Conservation (phyloP, 768 basidiomycete genomes). For the Polyporus arcularius region DNA sequence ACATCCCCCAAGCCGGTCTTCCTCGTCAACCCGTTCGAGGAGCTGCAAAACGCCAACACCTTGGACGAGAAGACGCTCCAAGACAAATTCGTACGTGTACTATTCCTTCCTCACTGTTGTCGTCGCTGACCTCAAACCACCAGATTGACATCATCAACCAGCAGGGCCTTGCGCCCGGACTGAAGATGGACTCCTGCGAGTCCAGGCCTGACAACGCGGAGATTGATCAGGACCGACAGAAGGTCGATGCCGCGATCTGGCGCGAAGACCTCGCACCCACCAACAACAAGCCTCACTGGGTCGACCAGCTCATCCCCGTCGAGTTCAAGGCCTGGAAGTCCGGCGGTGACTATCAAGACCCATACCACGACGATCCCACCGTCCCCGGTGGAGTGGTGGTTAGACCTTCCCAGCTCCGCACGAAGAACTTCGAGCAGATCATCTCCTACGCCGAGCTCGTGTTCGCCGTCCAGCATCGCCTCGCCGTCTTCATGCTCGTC, state of each 20-base stretch:
- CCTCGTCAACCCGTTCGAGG: background rate
- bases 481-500: constrained; percentile 7
- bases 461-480: constrained; percentile 4
- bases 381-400: background rate
- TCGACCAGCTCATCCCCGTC: constrained; percentile 8
- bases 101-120: background rate
- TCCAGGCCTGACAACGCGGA: background rate
- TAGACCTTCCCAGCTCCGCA: background rate
- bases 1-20: background rate
- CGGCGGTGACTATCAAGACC: background rate
- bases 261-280: background rate
- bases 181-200: background rate
- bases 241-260: constrained; percentile 6
- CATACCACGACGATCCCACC: background rate
- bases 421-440: background rate
- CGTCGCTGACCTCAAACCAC: background rate
- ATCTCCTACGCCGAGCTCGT: constrained; percentile 5
- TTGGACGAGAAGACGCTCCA: background rate
- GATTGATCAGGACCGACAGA: background rate
- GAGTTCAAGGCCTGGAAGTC: constrained; percentile 6
- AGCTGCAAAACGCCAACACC: background rate
- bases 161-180: background rate
- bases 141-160: background rate
- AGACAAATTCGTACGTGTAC: background rate
- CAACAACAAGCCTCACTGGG: constrained; percentile 6